Percentiles rank a stretch among this genome's conserved stretches.
These are phyloP conservation scores for Euptelea pleiosperma DNA, from an alignment of 164 flowering plant genomes.

Conservation along the genomic window DNA sequence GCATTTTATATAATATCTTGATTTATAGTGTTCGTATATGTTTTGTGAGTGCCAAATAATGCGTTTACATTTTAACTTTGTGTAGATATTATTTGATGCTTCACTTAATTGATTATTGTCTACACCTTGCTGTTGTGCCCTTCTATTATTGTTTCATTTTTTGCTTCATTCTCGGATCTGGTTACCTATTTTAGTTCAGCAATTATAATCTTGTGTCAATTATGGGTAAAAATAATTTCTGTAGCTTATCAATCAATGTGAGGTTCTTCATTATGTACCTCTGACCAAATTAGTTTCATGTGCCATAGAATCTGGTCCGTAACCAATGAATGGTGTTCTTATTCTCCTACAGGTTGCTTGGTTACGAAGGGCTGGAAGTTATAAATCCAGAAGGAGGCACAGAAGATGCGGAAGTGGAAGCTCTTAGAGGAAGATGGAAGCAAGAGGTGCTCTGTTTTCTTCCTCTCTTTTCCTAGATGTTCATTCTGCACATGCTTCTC, in stretches of 20 bases:
- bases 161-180: neutral
- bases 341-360: slow-evolving; percentile 24
- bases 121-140: neutral
- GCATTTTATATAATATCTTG: no score
- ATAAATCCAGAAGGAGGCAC: no score
- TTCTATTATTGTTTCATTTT: neutral
- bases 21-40: no score
- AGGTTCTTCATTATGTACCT: neutral
- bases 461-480: no score
- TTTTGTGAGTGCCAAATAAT: no score
- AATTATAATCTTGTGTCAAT: neutral
- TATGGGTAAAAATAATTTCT: neutral
- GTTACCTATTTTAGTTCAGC: neutral
- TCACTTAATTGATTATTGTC: neutral
- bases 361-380: slow-evolving; percentile 29
- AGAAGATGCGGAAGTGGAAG: no score
- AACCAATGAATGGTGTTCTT: neutral
- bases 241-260: neutral
- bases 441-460: no score
- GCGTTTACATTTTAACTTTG: neutral
- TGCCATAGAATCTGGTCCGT: neutral
- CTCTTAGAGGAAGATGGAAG: no score
- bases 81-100: neutral
- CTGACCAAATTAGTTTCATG: neutral
- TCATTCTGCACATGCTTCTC: no score